Percentiles rank a stretch among this genome's conserved stretches.
Conservation (phyloP, 2,329 filamentous ascomycete species). For the Graphilbum ipis-grandicollis region DNA sequence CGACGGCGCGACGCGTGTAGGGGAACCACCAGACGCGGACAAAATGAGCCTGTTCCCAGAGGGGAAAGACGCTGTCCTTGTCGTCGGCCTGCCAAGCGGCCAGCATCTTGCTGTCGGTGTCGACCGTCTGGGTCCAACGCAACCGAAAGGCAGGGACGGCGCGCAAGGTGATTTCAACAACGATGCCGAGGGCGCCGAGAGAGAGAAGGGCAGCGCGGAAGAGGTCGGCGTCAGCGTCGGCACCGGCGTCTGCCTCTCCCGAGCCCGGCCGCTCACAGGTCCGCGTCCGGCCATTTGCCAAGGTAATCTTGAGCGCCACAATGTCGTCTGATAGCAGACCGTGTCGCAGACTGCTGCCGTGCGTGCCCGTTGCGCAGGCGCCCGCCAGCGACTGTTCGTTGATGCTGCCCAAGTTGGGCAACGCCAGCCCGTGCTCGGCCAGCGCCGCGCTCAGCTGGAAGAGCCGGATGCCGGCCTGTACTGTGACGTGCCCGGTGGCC, state of each 20-base stretch:
- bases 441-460: conserved; percentile 56
- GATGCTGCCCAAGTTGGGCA: conserved; percentile 89
- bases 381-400: conserved; percentile 87
- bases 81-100: conserved; percentile 48
- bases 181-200: conserved; percentile 77
- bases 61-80: conserved; percentile 35
- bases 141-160: conserved; percentile 71
- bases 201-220: conserved; percentile 81
- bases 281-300: conserved; percentile 61
- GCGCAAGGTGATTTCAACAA: conserved; percentile 75
- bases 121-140: conserved; percentile 67
- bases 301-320: conserved; percentile 56
- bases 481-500: conserved; percentile 42
- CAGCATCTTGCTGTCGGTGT: conserved; percentile 51
- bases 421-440: conserved; percentile 58
- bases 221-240: conserved; percentile 52
- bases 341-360: conserved; percentile 72
- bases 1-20: conserved; percentile 71
- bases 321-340: conserved; percentile 73
- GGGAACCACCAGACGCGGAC: conserved; percentile 97
- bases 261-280: conserved; percentile 31
- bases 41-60: conserved; percentile 80
- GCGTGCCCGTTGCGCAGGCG: conserved; percentile 82
- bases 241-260: no score
- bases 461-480: conserved; percentile 80